Base-by-base conservation (phyloP, 31 red algal species). In the Odonthalia washingtoniensis region DNA sequence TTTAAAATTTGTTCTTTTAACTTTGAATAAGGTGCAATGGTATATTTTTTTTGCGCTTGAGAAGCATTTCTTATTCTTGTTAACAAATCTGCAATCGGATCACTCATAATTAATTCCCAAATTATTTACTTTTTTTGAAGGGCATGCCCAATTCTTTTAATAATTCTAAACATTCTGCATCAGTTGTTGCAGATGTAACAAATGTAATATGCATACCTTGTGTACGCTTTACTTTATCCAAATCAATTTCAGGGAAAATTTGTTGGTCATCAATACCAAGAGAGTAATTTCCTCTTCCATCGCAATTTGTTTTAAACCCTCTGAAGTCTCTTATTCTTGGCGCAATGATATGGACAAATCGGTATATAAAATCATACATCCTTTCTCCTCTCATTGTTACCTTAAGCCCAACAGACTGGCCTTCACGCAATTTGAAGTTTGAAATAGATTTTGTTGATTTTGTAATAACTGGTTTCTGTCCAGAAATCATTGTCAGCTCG, bases 341-440 rank as follows among this genome's bases (percentile, higher is more conserved):
- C 31, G 39, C 26, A 75, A 43, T 39, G 72, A 75, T 43, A 39
- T 75, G 31, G 31, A 75, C 38, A 37, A 75, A 41, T 37, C 38
- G 31, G 26, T 75, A 32, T 28, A 75, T 28, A 75, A 75, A 75
- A 41, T 75, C 38, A 37, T 43, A 75, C 72, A 75, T 75, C 31
- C 34, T 37, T 30, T 41, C 72, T 30, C 72, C 40, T 41, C 72
- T 37, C 33, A 75, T 28, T 30, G 72, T 75, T 43, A 75, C 36
- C 34, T 28, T 75, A 37, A 75, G 36, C 26, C 72, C 72, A 43
- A 75, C 40, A 40, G 72, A 39, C 72, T 40, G 31, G 39, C 72
- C 72, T 40, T 35, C 72, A 30, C 72, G 72, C 31, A 75, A 39
- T 39, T 75, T 75, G 38, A 75, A 75, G 72, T 75, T 75, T 28